A percentile compares a stretch with the other conserved stretches of the same genome.
phyloP scores from a whole-genome alignment of 2,329 filamentous ascomycete species.

The Epichloe amarillans region DNA sequence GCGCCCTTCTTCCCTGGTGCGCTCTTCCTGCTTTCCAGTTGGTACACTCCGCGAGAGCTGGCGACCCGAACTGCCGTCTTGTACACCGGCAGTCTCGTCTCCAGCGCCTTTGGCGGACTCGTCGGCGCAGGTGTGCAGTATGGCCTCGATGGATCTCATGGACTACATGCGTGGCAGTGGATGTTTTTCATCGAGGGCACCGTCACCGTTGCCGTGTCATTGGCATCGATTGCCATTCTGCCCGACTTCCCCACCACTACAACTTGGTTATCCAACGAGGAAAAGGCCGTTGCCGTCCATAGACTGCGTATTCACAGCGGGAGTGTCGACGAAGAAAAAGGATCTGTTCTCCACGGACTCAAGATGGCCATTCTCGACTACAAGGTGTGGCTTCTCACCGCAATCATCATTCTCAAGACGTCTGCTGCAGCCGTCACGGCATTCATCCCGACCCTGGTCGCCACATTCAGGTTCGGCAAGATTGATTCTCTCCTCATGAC shows the following conservation, averaged over 20 bases:
- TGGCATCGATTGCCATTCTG: constrained; percentile 11
- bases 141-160: constrained; percentile 14
- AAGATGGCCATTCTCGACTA: constrained; percentile 17
- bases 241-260: constrained; percentile 27
- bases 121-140: constrained; percentile 29
- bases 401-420: constrained; percentile 8
- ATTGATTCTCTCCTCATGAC: constrained; percentile 42
- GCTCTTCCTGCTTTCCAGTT: constrained; percentile 33
- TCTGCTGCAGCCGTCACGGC: constrained; percentile 6
- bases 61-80: constrained; percentile 30
- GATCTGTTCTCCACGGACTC: constrained; percentile 10
- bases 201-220: constrained; percentile 16
- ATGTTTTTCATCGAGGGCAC: constrained; percentile 20
- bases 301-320: constrained; percentile 5
- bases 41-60: constrained; percentile 39
- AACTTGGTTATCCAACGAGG: constrained; percentile 16
- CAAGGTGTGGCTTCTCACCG: constrained; percentile 8
- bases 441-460: constrained; percentile 6
- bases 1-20: constrained; percentile 24
- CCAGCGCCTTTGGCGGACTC: constrained; percentile 27
- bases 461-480: constrained; percentile 24
- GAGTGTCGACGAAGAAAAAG: constrained; percentile 8
- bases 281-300: constrained; percentile 11
- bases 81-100: constrained; percentile 26
- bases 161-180: constrained; percentile 20